phyloP scores from a whole-genome alignment of 768 basidiomycete genomes.

The Pulveroboletus sp. region DNA sequence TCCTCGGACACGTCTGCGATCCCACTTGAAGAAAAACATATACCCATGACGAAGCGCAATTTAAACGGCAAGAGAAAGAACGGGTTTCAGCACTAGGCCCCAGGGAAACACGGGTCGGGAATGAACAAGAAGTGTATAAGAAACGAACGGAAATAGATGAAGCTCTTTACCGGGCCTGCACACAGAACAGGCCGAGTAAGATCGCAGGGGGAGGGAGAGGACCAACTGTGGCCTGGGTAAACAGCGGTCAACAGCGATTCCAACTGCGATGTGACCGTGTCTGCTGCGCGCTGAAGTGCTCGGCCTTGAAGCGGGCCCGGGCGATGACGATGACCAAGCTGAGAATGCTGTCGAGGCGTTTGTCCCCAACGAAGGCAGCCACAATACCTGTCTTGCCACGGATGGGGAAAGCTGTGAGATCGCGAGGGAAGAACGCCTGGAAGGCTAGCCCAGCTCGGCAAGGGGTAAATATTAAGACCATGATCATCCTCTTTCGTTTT shows the following conservation, averaged over 20 bases:
- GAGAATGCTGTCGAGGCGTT: neutral
- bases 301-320: too few relatives aligned
- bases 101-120: conserved; percentile 9
- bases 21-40: conserved; percentile 64
- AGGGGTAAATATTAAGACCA: neutral
- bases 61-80: conserved; percentile 4
- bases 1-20: conserved; percentile 62
- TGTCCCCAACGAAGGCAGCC: neutral
- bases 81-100: conserved; percentile 5
- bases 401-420: neutral
- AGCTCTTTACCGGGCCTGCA: conserved; percentile 12
- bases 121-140: neutral
- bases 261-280: conserved; percentile 7
- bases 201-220: neutral
- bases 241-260: conserved; percentile 21
- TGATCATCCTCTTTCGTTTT: neutral
- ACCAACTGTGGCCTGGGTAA: conserved; percentile 1
- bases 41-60: conserved; percentile 52
- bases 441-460: neutral
- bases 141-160: neutral
- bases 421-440: neutral
- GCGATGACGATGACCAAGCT: conserved; percentile 3
- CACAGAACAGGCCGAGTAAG: conserved; percentile 17
- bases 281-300: too few relatives aligned
- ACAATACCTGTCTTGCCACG: neutral